phyloP scores from a whole-genome alignment of 1,139 yeast species.

The Sugiyamaella neomexicana region DNA sequence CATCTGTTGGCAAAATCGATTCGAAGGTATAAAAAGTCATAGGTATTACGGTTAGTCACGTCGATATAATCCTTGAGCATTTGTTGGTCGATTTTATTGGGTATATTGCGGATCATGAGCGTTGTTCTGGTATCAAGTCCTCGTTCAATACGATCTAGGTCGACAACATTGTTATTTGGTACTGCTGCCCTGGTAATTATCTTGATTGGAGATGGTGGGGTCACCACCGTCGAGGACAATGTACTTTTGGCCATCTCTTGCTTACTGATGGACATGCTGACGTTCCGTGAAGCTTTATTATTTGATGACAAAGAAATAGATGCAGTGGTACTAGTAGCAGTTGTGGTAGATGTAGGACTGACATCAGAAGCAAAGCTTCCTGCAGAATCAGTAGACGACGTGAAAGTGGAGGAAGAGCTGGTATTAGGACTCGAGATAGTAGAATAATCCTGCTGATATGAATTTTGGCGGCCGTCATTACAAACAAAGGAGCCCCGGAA shows the following conservation, averaged over 20 bases:
- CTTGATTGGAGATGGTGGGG: too few relatives aligned
- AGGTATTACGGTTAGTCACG: constrained; percentile 49
- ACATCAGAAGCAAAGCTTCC: constrained; percentile 4
- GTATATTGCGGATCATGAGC: constrained; percentile 53
- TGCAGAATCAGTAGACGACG: not conserved
- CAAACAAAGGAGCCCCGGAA: not conserved
- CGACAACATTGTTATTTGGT: constrained; percentile 41
- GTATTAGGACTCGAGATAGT: not conserved
- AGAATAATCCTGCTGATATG: not conserved
- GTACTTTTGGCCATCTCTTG: not conserved
- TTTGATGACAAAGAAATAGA: not conserved
- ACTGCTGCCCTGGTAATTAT: constrained; percentile 38
- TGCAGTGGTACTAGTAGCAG: not conserved
- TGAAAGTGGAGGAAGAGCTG: not conserved
- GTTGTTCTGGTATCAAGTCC: constrained; percentile 50
- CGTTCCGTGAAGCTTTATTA: not conserved
- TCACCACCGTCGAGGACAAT: not conserved
- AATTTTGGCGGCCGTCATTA: not conserved
- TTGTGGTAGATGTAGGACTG: not conserved
- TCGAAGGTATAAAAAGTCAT: constrained; percentile 55
- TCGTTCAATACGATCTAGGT: constrained; percentile 41
- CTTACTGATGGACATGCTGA: not conserved
- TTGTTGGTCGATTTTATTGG: constrained; percentile 50
- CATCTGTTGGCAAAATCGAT: constrained; percentile 53
- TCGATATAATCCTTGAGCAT: constrained; percentile 49